Conservation (phyloP, 1,139 yeast species). For the Candida labiduridarum region DNA sequence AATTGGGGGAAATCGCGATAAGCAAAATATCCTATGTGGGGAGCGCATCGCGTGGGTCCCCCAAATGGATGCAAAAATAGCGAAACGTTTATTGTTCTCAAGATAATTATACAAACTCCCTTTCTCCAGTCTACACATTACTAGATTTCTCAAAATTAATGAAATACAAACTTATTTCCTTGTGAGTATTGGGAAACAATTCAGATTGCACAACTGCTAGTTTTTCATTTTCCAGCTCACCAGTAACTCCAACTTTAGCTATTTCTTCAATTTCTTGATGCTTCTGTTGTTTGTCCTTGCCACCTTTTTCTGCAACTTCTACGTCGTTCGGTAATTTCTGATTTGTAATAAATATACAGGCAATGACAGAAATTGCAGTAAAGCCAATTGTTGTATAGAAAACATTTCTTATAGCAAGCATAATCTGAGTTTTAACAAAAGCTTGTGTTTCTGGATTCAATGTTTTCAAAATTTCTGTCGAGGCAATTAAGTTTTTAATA, state of each 20-base stretch:
- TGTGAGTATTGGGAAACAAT: too few relatives aligned
- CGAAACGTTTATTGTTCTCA: too few relatives aligned
- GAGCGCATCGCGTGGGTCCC: too few relatives aligned
- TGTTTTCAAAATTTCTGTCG: slow-evolving; percentile 21
- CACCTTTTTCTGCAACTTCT: neutral
- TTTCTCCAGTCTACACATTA: too few relatives aligned
- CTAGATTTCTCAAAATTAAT: too few relatives aligned
- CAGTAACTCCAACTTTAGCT: neutral
- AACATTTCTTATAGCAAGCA: slow-evolving; percentile 34
- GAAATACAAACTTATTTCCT: too few relatives aligned
- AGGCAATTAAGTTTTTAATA: slow-evolving; percentile 19
- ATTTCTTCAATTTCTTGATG: neutral
- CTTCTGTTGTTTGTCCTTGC: neutral
- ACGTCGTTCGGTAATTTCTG: slow-evolving; percentile 27
- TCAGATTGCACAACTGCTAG: neutral
- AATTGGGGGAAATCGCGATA: too few relatives aligned
- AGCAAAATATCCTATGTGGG: too few relatives aligned
- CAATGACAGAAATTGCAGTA: slow-evolving; percentile 24
- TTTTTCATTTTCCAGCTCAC: too few relatives aligned
- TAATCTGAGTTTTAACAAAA: slow-evolving; percentile 31
- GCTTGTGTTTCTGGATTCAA: slow-evolving; percentile 28
- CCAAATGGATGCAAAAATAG: too few relatives aligned
- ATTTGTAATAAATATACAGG: slow-evolving; percentile 29
- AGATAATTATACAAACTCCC: too few relatives aligned
- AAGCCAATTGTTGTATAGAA: slow-evolving; percentile 36